These are phyloP conservation scores for Verticillium nonalfalfae DNA, from an alignment of 2,329 filamentous ascomycete genomes.

Conservation along the genomic window DNA sequence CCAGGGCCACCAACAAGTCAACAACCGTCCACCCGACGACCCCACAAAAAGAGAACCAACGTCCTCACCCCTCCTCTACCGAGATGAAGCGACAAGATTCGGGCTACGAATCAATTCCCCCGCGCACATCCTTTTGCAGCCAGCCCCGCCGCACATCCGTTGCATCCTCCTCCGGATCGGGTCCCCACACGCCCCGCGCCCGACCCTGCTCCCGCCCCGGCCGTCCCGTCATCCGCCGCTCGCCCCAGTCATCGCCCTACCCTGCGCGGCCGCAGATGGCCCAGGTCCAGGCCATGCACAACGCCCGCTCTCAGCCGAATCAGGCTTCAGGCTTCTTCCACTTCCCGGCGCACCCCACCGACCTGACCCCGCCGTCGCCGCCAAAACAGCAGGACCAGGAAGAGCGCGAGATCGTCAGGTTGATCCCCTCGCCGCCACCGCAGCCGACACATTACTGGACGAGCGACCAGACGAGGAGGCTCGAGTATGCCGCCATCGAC, in stretches of 20 bases:
- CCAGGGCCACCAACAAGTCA: constrained; percentile 8
- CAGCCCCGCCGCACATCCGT: constrained; percentile 25
- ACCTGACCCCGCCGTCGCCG: constrained; percentile 19
- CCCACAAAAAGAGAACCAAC: constrained; percentile 8
- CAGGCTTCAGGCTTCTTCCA: constrained; percentile 36
- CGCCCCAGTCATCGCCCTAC: constrained; percentile 19
- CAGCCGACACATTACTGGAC: constrained; percentile 63
- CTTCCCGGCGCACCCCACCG: constrained; percentile 34
- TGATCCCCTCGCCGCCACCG: constrained; percentile 28
- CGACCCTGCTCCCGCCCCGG: constrained; percentile 15
- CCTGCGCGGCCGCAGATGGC: constrained; percentile 8
- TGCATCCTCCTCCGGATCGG: constrained; percentile 16
- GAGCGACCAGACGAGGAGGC: constrained; percentile 52
- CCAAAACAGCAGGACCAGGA: not conserved
- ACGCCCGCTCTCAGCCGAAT: constrained; percentile 9
- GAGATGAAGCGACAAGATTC: constrained; percentile 52
- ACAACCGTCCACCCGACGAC: constrained; percentile 10
- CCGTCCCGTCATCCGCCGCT: constrained; percentile 34
- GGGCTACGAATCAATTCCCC: constrained; percentile 47
- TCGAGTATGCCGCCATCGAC: constrained; percentile 63
- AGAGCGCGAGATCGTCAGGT: not conserved
- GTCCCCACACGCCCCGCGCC: constrained; percentile 11
- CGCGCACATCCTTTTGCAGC: constrained; percentile 25
- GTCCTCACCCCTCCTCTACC: constrained; percentile 19
- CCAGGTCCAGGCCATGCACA: constrained; percentile 14